Evolutionary conservation across 1,284 basidiomycete species (phyloP), one percentile per base, ranked within the genome.

Genomic region (Psilocybe mexicana): DNA sequence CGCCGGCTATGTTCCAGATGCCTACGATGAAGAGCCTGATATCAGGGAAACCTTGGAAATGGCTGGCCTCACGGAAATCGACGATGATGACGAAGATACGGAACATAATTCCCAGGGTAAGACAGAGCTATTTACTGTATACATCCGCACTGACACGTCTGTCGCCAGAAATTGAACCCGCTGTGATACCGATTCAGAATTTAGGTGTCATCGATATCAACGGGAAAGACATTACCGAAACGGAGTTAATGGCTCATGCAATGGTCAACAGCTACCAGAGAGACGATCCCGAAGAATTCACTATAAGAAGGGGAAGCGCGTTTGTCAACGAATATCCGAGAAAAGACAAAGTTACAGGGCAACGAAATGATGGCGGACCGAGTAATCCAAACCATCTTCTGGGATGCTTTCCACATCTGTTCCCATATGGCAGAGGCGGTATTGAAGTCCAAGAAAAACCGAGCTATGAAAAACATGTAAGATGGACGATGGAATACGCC

Each of bases 391-490:
- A 71, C 44, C 65, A 66, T 40, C 64, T 73, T 1, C 60, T 72
- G 10, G 67, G 67, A 5, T 42, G 55, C 30, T 64, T 64, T 44
- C 63, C 61, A 3, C 54, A 45, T 0, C 30, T 79, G 0, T 80
- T 76, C 57, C 79, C 78, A 1, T 79, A 76, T 64, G 78, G 74
- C 0, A 10, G 26, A 1, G 78, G 79, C 0, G 73, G 76, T 0
- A 58, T 77, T 23, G 76, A 80, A 52, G 62, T 18, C 60, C 0
- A 42, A 58, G 1, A 52, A 68, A 2, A 10, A 0, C 24, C 63
- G 0, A 18, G 18, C 18, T 78, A 75, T 25, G 54, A 60, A 3
- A 59, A 61, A 0, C 79, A 81, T 47, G 61, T 68, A 0, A 51
- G 64, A 26, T 80, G 76, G 75, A 61, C 68, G 0, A 55, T 81